phyloP scores from a whole-genome alignment of 768 basidiomycete genomes.

The Calvatia gigantea region DNA sequence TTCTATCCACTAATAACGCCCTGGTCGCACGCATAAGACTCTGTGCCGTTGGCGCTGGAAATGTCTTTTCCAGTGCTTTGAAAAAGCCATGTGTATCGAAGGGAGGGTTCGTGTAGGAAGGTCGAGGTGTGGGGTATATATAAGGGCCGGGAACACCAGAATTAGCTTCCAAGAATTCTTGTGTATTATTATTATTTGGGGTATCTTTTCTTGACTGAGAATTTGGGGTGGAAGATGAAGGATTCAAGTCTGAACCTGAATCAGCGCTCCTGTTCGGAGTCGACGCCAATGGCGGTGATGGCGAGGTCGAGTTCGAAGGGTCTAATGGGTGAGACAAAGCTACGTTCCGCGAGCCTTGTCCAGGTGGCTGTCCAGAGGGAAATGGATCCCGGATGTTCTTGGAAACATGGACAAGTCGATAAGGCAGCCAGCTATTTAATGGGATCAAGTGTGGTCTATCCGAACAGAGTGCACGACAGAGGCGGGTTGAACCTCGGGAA shows the following conservation, averaged over 20 bases:
- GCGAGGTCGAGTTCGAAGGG: slow-evolving; percentile 14
- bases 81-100: slow-evolving; percentile 85
- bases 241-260: neutral
- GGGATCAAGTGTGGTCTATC: neutral
- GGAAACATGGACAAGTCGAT: slow-evolving; percentile 1
- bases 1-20: slow-evolving; percentile 73
- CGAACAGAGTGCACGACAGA: slow-evolving; percentile 3
- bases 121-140: slow-evolving; percentile 9
- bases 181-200: neutral
- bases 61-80: slow-evolving; percentile 63
- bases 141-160: slow-evolving; percentile 10
- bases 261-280: neutral
- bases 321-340: slow-evolving; percentile 23
- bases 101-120: slow-evolving; percentile 63
- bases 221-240: slow-evolving; percentile 4
- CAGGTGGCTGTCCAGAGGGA: slow-evolving; percentile 3
- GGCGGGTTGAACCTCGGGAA: slow-evolving; percentile 1
- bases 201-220: slow-evolving; percentile 9
- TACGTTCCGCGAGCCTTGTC: slow-evolving; percentile 1
- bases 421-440: neutral
- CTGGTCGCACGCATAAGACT: slow-evolving; percentile 83
- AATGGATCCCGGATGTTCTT: slow-evolving; percentile 18
- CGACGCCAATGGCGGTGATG: slow-evolving; percentile 13
- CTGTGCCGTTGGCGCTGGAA: slow-evolving; percentile 69
- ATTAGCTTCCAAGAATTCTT: neutral